Conservation (phyloP, 805 yeast genomes). For the Candida manassasensis region DNA sequence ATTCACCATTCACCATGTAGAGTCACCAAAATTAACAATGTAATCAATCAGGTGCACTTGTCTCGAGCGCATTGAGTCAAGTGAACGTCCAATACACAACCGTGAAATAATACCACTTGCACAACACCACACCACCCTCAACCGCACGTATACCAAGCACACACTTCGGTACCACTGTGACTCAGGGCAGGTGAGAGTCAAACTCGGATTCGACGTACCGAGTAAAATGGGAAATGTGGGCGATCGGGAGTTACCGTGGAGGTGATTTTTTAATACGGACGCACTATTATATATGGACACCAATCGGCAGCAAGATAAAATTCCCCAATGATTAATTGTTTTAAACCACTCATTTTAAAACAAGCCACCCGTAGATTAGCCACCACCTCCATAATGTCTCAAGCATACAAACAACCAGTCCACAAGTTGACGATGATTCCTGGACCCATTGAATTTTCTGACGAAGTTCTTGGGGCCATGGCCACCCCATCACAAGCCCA, state of each 20-base stretch:
- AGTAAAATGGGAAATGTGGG: too few relatives aligned
- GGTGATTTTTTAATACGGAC: background rate
- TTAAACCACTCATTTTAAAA: background rate
- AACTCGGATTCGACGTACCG: too few relatives aligned
- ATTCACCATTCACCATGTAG: too few relatives aligned
- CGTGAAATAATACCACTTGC: too few relatives aligned
- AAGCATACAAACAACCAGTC: constrained; percentile 27
- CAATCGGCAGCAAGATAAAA: background rate
- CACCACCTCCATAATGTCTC: constrained; percentile 2
- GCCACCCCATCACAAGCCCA: constrained; percentile 84
- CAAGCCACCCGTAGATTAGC: background rate
- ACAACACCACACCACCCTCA: too few relatives aligned
- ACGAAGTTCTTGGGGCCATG: constrained; percentile 74
- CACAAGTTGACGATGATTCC: constrained; percentile 62
- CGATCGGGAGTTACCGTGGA: constrained; percentile 1
- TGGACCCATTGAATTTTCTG: constrained; percentile 84
- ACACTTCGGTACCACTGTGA: too few relatives aligned
- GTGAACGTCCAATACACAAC: too few relatives aligned
- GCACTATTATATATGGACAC: background rate
- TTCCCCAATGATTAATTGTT: background rate
- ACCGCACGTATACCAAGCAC: too few relatives aligned
- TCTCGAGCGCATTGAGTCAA: too few relatives aligned
- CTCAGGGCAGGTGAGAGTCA: too few relatives aligned
- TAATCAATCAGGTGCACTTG: too few relatives aligned
- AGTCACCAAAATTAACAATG: too few relatives aligned